Evolutionary conservation across 495 filamentous ascomycete species (phyloP), one percentile per base, ranked within the genome.

Genomic region (Recurvomyces mirabilis): DNA sequence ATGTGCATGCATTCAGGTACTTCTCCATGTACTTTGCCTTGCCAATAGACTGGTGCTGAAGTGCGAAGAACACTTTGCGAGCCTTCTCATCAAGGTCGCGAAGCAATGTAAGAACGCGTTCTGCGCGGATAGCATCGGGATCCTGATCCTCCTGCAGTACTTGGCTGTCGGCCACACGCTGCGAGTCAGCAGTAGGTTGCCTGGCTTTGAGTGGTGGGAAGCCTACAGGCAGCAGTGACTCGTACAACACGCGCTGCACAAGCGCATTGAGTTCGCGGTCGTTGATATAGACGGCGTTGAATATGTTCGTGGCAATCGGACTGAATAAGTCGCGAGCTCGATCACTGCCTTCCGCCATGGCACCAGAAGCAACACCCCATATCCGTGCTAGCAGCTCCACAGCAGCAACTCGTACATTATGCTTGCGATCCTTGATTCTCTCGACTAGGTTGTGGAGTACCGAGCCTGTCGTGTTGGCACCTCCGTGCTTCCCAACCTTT

Each of bases 201-300:
- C 82, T 84, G 31, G 76, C 62, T 41, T 87, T 85, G 51, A 82
- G 72, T 1, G 84, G 81, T 10, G 91, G 91, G 53, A 88, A 98
- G 22, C 67, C 73, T 0, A 96, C 68, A 9, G 91, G 93, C 12
- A 96, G 68, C 20, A 99, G 70, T 22, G 75, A 79, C 46, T 94
- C 87, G 60, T 79, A 93, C 31, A 93, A 62, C n/a, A 89, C 84
- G 17, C 78, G 77, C 47, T 95, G 88, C 24, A 95, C 69, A 35
- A 87, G 65, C 17, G 82, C 72, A 59, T 87, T 88, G 41, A 95
- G 75, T 46, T 94, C 87, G 4, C 67, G 66, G 56, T 95, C 87
- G 57, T 95, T 95, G 34, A 88, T 81, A 57, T 94, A 99, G 49
- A 80, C 84, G 0, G 84, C 78, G 53, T 87, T 86, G 42, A 93